phyloP scores from a whole-genome alignment of 495 filamentous ascomycete genomes.

The Arthonia radiata region DNA sequence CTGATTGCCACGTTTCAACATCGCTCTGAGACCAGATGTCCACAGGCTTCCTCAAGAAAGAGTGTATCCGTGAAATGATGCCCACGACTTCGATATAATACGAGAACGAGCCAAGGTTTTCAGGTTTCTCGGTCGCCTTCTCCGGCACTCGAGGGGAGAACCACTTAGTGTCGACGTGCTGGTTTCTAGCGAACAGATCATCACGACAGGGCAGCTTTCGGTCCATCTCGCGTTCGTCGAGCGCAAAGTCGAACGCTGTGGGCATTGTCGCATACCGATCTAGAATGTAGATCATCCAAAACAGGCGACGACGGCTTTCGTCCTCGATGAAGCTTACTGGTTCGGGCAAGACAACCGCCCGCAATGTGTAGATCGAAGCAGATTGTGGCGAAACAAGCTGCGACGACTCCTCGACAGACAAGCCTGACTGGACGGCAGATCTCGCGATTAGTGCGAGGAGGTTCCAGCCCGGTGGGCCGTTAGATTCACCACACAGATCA shows the following conservation, averaged over 20 bases:
- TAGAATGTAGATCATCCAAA: slow-evolving; percentile 83
- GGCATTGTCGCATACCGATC: slow-evolving; percentile 74
- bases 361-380: slow-evolving; percentile 60
- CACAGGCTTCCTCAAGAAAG: slow-evolving; percentile 64
- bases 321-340: slow-evolving; percentile 71
- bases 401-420: slow-evolving; percentile 58
- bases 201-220: slow-evolving; percentile 67
- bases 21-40: slow-evolving; percentile 65
- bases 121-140: slow-evolving; percentile 37
- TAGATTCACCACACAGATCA: slow-evolving; percentile 54
- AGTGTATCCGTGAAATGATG: slow-evolving; percentile 62
- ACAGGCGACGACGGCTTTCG: slow-evolving; percentile 54
- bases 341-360: slow-evolving; percentile 60
- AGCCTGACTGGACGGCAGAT: slow-evolving; percentile 59
- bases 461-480: slow-evolving; percentile 74
- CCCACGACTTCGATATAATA: slow-evolving; percentile 72
- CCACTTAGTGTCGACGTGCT: slow-evolving; percentile 62
- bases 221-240: slow-evolving; percentile 74
- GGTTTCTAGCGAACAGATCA: slow-evolving; percentile 60
- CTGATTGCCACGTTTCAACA: slow-evolving; percentile 68
- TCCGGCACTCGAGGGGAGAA: slow-evolving; percentile 27
- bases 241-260: slow-evolving; percentile 70
- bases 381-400: slow-evolving; percentile 47
- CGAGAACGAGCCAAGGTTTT: slow-evolving; percentile 64
- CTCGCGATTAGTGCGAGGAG: slow-evolving; percentile 66